A percentile compares a stretch with the other conserved stretches of the same genome.
Evolutionary conservation across 257 asterid genomes (phyloP).

Genomic region (Avicennia marina): DNA sequence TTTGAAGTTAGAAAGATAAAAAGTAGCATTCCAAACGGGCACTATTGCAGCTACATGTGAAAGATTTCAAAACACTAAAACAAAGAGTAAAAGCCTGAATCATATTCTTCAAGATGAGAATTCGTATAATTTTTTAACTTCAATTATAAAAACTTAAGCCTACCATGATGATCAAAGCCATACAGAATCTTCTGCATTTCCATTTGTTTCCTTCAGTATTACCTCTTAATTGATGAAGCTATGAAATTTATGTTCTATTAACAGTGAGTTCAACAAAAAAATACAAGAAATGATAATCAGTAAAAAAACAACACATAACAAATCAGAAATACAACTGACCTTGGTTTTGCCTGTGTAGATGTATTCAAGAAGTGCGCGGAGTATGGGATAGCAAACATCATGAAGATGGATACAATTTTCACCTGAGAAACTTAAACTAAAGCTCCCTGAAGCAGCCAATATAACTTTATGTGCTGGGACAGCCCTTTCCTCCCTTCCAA

Average conservation of each 20-base stretch:
- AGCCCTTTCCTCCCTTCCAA: constrained; percentile 66
- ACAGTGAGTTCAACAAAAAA: neutral
- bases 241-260: neutral
- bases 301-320: neutral
- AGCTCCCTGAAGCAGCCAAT: constrained; percentile 74
- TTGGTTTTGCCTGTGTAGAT: constrained; percentile 73
- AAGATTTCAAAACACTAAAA: too few species aligned
- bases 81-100: too few species aligned
- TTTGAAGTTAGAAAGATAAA: neutral
- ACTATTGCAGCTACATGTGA: too few species aligned
- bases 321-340: constrained; percentile 38
- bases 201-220: neutral
- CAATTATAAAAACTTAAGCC: too few species aligned
- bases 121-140: too few species aligned
- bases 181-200: neutral
- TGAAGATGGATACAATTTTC: constrained; percentile 50
- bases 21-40: neutral
- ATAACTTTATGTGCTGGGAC: constrained; percentile 89
- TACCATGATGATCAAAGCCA: too few species aligned
- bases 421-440: constrained; percentile 34
- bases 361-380: constrained; percentile 74
- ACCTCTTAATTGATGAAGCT: neutral
- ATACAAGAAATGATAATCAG: neutral
- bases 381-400: constrained; percentile 50
- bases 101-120: too few species aligned